Conservation (phyloP, 768 basidiomycete genomes). For the Psilocybe sp. region DNA sequence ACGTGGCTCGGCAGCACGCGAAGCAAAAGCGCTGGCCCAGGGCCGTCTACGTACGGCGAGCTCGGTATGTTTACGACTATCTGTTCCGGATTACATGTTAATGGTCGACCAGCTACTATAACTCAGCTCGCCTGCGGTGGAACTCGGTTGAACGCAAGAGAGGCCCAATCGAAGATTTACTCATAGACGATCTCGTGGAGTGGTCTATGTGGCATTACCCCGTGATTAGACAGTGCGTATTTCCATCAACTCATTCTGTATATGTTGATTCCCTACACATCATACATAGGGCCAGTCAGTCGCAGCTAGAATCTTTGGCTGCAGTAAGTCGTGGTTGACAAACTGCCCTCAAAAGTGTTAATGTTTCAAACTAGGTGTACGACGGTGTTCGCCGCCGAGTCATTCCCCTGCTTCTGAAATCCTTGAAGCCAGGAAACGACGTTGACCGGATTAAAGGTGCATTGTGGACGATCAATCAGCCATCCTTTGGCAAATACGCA, state of each 20-base stretch:
- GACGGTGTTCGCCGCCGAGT: slow-evolving; percentile 69
- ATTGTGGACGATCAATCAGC: slow-evolving; percentile 69
- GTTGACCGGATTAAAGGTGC: slow-evolving; percentile 94
- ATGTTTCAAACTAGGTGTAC: slow-evolving; percentile 41
- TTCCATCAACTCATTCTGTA: slow-evolving; percentile 13
- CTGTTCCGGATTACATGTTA: background rate
- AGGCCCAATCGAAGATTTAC: slow-evolving; percentile 52
- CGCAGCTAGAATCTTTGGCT: slow-evolving; percentile 48
- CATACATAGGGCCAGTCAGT: slow-evolving; percentile 37
- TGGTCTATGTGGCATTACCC: slow-evolving; percentile 82
- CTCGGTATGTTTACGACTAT: slow-evolving; percentile 41
- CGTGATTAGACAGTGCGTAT: slow-evolving; percentile 42
- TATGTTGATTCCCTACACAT: slow-evolving; percentile 17
- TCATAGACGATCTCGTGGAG: slow-evolving; percentile 70
- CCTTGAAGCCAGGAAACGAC: slow-evolving; percentile 66
- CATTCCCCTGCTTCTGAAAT: slow-evolving; percentile 54
- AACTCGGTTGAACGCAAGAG: slow-evolving; percentile 69
- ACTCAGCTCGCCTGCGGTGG: slow-evolving; percentile 67
- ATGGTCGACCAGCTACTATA: slow-evolving; percentile 46
- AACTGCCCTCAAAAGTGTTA: background rate
- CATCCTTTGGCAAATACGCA: slow-evolving; percentile 60
- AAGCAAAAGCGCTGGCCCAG: slow-evolving; percentile 78
- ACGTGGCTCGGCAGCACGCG: slow-evolving; percentile 63
- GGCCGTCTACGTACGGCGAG: slow-evolving; percentile 63
- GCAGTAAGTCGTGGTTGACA: slow-evolving; percentile 30